Base-by-base conservation (phyloP, 441 rosid genomes). In the Erodium trifolium region DNA sequence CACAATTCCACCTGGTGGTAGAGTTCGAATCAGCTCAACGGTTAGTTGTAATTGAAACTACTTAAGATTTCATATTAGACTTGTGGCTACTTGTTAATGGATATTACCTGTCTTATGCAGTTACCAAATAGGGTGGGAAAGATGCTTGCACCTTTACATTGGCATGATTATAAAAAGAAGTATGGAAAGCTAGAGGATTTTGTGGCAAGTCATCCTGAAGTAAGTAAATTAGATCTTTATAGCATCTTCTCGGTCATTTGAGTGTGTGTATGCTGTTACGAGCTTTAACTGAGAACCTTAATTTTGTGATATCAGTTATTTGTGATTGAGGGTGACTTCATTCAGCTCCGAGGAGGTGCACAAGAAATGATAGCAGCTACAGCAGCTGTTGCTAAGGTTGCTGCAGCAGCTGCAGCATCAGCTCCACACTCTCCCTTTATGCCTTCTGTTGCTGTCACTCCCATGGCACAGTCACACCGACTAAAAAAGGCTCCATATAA, bases 181-280 rank as follows among this genome's bases (percentile, higher is more conserved):
- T 94, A 84, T 51, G 99, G 99, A 73, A 94, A 88, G 83, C 94
- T 94, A n/a, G 99, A 94, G 55, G 98, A 90, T 49, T 92, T 94
- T 81, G 91, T 94, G 67, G 85, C 85, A 53, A 77, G 84, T 78
- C 96, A 94, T 72, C 85, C 86, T 1, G 93, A 94, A 82, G 99
- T 90, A 74, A 79, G 84, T 71, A 66, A 39, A 2, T 41, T 65
- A 27, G 41, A 37, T 37, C 41, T 37, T 37, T 37, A 37, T 4
- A 4, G 41, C 41, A 37, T 6, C 41, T 6, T 6, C 41, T 5
- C 8, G 41, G 5, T 37, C 41, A 37, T 37, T 37, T 37, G 23
- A 60, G 34, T 17, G 3, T 18, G 1, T 60, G 41, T 37, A 37
- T 23, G 3, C 65, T 70, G 41, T 19, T 65, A 13, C 10, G 12